phyloP scores from a whole-genome alignment of 2,329 filamentous ascomycete species.

The Monascus ruber region DNA sequence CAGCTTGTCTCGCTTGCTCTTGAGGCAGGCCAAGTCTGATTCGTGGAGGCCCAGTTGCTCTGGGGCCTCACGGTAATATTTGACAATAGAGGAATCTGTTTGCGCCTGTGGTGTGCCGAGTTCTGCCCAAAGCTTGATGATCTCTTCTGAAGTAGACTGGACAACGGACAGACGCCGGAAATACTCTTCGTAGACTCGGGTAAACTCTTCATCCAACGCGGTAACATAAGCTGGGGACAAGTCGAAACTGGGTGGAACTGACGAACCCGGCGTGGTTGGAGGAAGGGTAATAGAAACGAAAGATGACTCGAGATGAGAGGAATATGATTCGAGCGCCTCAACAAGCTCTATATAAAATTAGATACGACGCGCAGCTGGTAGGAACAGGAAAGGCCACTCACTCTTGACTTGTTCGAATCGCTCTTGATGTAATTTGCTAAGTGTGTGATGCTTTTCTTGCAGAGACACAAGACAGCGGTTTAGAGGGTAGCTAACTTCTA shows the following conservation, averaged over 20 bases:
- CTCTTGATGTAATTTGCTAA: conserved; percentile 75
- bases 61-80: conserved; percentile 78
- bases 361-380: conserved; percentile 1
- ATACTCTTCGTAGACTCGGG: conserved; percentile 93
- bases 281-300: conserved; percentile 81
- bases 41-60: conserved; percentile 90
- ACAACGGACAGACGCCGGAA: conserved; percentile 68
- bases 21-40: conserved; percentile 66
- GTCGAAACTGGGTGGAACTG: conserved; percentile 73
- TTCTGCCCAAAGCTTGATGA: conserved; percentile 92
- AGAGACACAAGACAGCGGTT: conserved; percentile 65
- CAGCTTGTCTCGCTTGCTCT: conserved; percentile 66
- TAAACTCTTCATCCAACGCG: conserved; percentile 80
- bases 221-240: conserved; percentile 84
- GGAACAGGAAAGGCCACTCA: conserved; percentile 33
- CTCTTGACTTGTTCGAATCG: conserved; percentile 93
- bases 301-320: conserved; percentile 80
- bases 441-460: conserved; percentile 73
- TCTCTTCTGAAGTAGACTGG: conserved; percentile 63
- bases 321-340: conserved; percentile 88
- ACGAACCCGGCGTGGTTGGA: conserved; percentile 64
- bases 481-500: conserved; percentile 74
- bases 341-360: conserved; percentile 60
- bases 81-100: conserved; percentile 75
- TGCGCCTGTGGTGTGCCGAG: conserved; percentile 88